phyloP scores from a whole-genome alignment of 106 monocot genomes.

The Dendrobium nobile region DNA sequence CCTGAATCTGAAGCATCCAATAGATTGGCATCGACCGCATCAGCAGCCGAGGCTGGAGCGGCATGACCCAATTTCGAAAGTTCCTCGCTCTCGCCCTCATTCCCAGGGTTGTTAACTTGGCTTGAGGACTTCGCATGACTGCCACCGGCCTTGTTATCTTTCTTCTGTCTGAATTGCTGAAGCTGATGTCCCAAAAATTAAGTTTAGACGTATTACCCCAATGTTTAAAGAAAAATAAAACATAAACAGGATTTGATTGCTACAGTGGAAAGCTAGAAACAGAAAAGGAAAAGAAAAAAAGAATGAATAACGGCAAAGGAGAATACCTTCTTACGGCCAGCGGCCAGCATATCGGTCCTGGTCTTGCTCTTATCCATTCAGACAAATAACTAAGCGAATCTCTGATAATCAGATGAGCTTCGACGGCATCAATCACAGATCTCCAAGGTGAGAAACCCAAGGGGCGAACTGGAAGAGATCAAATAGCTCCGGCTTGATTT shows the following conservation, averaged over 20 bases:
- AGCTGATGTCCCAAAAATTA: constrained; percentile 36
- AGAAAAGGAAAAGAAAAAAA: background rate
- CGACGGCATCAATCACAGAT: constrained; percentile 7
- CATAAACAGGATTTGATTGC: background rate
- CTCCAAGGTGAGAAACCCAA: background rate
- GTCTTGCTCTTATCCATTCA: constrained; percentile 65
- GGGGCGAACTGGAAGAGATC: background rate
- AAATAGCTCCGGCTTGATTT: background rate
- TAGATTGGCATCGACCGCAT: background rate
- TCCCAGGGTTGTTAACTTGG: constrained; percentile 12
- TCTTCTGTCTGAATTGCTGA: constrained; percentile 90
- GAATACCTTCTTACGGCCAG: constrained; percentile 81
- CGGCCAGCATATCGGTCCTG: constrained; percentile 79
- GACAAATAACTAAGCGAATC: background rate
- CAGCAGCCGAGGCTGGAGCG: background rate
- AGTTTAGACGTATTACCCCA: background rate
- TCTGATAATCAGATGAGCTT: background rate
- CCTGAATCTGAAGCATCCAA: background rate
- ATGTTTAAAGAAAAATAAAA: background rate
- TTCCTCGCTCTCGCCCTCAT: constrained; percentile 17
- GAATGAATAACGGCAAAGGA: background rate
- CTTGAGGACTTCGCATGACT: constrained; percentile 29
- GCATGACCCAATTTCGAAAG: background rate
- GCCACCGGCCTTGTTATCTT: constrained; percentile 62
- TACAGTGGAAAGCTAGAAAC: background rate